Percentiles rank a stretch among this genome's conserved stretches.
Conservation (phyloP, 345 rosid genomes). For the Kandelia obovata region DNA sequence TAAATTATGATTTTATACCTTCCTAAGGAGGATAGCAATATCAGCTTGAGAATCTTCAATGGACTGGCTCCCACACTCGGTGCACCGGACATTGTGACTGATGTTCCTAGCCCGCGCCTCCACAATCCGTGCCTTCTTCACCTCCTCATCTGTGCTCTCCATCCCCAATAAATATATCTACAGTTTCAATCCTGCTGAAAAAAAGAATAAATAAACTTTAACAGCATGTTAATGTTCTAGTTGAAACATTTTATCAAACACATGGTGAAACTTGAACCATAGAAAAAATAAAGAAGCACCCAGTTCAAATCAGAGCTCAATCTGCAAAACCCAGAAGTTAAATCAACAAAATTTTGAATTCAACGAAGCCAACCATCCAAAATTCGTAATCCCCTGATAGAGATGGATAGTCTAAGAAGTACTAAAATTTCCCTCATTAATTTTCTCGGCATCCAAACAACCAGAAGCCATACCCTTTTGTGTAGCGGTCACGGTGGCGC, state of each 20-base stretch:
- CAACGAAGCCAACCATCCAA: too few relatives aligned
- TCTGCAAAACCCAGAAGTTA: neutral
- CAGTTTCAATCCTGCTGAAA: constrained; percentile 3
- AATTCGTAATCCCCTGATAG: too few relatives aligned
- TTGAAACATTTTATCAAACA: constrained; percentile 45
- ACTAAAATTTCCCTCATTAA: too few relatives aligned
- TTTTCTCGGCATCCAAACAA: too few relatives aligned
- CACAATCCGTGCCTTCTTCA: constrained; percentile 54
- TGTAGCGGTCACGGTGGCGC: too few relatives aligned
- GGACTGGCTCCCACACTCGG: constrained; percentile 96
- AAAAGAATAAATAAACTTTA: neutral
- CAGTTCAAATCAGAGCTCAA: neutral
- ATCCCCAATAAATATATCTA: constrained; percentile 22
- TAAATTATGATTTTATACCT: constrained; percentile 35
- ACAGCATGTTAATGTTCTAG: neutral
- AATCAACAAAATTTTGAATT: neutral
- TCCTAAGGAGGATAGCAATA: constrained; percentile 82
- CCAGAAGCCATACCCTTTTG: too few relatives aligned
- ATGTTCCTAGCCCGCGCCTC: constrained; percentile 91
- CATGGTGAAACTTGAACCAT: neutral
- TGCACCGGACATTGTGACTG: constrained; percentile 92
- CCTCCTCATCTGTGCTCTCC: constrained; percentile 61
- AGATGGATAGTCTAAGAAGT: too few relatives aligned
- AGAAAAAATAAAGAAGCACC: neutral
- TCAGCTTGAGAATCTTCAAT: constrained; percentile 99